Evolutionary conservation across 208 protist species (phyloP), one percentile per base, ranked within the genome.

Genomic region (Leptomonas seymouri): DNA sequence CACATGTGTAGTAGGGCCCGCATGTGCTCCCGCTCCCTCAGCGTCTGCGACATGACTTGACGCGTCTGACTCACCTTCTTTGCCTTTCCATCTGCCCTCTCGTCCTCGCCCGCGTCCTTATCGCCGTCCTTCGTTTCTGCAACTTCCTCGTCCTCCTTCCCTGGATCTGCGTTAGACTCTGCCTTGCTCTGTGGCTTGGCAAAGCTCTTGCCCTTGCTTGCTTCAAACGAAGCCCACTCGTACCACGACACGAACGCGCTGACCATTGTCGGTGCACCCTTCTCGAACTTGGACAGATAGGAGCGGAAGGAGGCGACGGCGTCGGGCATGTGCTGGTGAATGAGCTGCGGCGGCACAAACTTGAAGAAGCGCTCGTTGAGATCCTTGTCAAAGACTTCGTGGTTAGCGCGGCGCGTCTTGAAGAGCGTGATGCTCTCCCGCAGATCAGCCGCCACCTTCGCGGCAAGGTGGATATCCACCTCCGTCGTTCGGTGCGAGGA

Each of bases 1-100:
- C 88, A 94, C 91, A 96, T 96, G 65, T 88, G 81, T 34, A 96
- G 72, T 59, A 96, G 71, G 12, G 87, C 81, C 5, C 86, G 85
- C 65, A 96, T 80, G 74, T 96, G 91, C 65, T 75, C 81, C 25
- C 91, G 80, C 67, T 96, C 91, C 53, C 77, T 71, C 42, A 93
- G 72, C 15, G 78, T 93, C 75, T 91, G 81, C 49, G 85, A 79
- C 74, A 96, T 74, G n/a, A 78, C 56, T 56, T 82, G 65, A 14
- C 79, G 86, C 9, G 87, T 80, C 16, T 68, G 60, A 63, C 80
- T 85, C 59, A 82, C 58, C 64, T 82, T 85, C 45, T 71, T 63
- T 54, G 76, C 82, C 42, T 70, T 71, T 27, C 31, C 63, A 20
- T 58, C 71, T 23, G n/a, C 69, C 51, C 71, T 75, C 25, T 72